These are phyloP conservation scores for Atractiella rhizophila DNA, from an alignment of 768 basidiomycete genomes.

Conservation along the genomic window DNA sequence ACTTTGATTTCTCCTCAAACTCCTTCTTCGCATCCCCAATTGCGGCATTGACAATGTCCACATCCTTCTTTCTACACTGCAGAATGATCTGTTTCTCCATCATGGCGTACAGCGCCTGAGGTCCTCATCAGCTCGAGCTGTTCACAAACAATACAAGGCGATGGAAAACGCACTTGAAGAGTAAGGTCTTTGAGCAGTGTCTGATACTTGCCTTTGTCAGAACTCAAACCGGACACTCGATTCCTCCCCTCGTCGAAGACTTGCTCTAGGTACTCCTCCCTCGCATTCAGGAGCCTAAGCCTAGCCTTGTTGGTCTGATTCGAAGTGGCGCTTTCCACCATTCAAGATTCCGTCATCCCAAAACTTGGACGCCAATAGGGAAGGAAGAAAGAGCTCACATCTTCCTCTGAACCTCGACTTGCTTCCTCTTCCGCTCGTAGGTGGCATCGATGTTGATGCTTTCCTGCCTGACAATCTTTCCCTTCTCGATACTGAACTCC, in stretches of 20 bases:
- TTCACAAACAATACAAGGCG: not conserved
- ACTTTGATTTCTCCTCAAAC: constrained; percentile 58
- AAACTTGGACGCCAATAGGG: not conserved
- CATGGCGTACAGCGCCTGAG: constrained; percentile 45
- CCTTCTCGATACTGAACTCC: constrained; percentile 98
- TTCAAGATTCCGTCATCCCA: not conserved
- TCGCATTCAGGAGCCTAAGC: constrained; percentile 58
- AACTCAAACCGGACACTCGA: constrained; percentile 35
- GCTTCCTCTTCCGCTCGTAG: constrained; percentile 89
- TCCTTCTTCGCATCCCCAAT: constrained; percentile 35
- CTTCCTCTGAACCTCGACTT: constrained; percentile 77
- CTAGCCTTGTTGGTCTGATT: constrained; percentile 92
- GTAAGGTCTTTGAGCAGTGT: constrained; percentile 64
- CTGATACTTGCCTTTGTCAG: constrained; percentile 42
- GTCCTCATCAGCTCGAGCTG: not conserved
- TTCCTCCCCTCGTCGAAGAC: constrained; percentile 52
- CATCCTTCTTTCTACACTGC: constrained; percentile 42
- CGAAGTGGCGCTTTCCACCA: constrained; percentile 51
- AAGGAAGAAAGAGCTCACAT: constrained; percentile 35
- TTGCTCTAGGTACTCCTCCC: constrained; percentile 75
- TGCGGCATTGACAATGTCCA: constrained; percentile 35
- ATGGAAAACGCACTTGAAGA: constrained; percentile 32
- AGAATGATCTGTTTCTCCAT: constrained; percentile 50
- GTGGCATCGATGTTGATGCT: constrained; percentile 78
- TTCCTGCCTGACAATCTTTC: constrained; percentile 90